Evolutionary conservation across 2,329 filamentous ascomycete species (phyloP).

Genomic region (Hymenoscyphus infarciens): DNA sequence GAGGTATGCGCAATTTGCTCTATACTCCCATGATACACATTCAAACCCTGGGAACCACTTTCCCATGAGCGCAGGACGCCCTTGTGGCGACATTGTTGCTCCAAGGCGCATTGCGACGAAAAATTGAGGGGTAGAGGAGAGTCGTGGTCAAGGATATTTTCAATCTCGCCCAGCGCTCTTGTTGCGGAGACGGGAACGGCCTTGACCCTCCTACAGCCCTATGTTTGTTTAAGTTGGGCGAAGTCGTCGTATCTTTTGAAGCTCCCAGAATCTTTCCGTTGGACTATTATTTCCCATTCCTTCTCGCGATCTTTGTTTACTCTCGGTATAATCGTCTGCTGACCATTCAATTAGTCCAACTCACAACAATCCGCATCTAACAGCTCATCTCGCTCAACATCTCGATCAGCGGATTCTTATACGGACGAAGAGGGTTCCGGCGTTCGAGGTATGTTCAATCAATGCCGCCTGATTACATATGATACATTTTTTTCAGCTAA

Average conservation of each 20-base stretch:
- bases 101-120: background rate
- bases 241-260: background rate
- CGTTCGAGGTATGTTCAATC: conserved; percentile 24
- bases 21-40: background rate
- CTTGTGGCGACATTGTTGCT: background rate
- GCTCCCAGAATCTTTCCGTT: background rate
- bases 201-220: background rate
- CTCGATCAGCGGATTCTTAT: conserved; percentile 29
- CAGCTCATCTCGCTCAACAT: conserved; percentile 29
- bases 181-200: background rate
- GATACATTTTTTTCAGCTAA: background rate
- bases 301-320: background rate
- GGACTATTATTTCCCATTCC: background rate
- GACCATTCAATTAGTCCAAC: background rate
- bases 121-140: background rate
- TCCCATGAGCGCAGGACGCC: background rate
- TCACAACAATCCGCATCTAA: conserved; percentile 23
- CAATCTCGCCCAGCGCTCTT: background rate
- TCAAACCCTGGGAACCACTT: background rate
- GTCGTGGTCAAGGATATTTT: background rate
- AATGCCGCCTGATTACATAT: background rate
- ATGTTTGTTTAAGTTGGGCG: background rate
- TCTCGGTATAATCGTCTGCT: background rate
- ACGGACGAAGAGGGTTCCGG: conserved; percentile 34
- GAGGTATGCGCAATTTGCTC: conserved; percentile 16